Evolutionary conservation across 768 basidiomycete species (phyloP), one percentile per base, ranked within the genome.

Genomic region (Myochromella boudieri): DNA sequence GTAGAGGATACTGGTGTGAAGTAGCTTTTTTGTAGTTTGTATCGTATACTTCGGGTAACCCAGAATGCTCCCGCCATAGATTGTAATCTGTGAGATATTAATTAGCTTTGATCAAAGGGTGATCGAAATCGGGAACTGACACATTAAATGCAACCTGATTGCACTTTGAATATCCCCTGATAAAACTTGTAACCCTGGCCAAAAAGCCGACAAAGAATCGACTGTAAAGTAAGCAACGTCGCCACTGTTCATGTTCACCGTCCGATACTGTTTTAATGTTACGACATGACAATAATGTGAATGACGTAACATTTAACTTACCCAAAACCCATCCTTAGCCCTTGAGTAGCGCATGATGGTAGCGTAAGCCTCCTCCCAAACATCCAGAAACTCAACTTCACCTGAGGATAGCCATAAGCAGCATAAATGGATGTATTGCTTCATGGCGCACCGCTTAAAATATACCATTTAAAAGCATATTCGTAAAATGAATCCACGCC

Each of bases 401-500:
- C 87, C 91, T 82, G 58, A 29, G 44, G 11, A 39, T 28, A 37
- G 28, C 17, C n/a, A 37, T 37, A 45, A 6, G 14, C 29, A 17
- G 24, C 25, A 12, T 4, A 22, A 29, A 4, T 27, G 7, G 11
- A 24, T 43, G 32, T 3, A 24, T 26, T 37, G 37, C 14, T 31
- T 10, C 15, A 7, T 10, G 17, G 62, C 61, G 27, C 54, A 86
- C 87, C 86, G 57, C 88, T 91, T 60, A 93, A 59, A 31, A 95
- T 84, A 61, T 94, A 93, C 83, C 91, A 92, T 60, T 95, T 95
- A 34, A 94, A 66, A 9, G 92, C 89, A 64, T 95, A 95, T 62
- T 99, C 97, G 60, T 88, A 94, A 63, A 95, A 97, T 3, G 90
- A 93, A 63, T 98, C 97, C 33, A 97, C 84, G 1, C 97, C 97